Conservation (phyloP, 1,284 basidiomycete genomes). For the Athelia sp. region DNA sequence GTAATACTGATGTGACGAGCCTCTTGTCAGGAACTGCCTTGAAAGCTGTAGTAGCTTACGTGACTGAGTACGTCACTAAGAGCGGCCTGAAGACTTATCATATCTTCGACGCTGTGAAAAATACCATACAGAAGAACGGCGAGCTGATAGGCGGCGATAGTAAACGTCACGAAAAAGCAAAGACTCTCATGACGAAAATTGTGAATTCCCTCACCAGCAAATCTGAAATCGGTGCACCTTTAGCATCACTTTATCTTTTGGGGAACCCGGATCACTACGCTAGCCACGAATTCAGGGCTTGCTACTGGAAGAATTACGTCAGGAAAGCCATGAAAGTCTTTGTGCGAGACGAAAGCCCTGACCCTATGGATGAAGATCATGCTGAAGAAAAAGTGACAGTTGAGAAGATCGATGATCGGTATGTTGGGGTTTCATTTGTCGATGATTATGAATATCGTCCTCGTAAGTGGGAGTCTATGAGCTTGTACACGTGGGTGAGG, state of each 20-base stretch:
- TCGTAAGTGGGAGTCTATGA: not conserved
- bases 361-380: no score
- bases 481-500: not conserved
- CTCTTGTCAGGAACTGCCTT: slow-evolving; percentile 12
- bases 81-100: no score
- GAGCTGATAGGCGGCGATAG: no score
- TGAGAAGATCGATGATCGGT: not conserved
- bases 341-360: no score
- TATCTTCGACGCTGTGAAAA: no score
- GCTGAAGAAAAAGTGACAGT: not conserved
- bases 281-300: slow-evolving; percentile 19
- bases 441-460: not conserved
- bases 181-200: not conserved
- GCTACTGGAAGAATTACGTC: slow-evolving; percentile 23
- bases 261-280: slow-evolving; percentile 25
- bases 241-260: slow-evolving; percentile 22
- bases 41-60: no score
- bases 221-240: slow-evolving; percentile 23
- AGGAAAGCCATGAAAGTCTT: slow-evolving; percentile 9
- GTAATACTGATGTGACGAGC: slow-evolving; percentile 23
- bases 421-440: not conserved
- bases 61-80: no score
- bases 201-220: slow-evolving; percentile 17
- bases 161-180: no score
- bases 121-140: no score